phyloP scores from a whole-genome alignment of 192 early-diverging fungal species.

The Anaeromyces robustus region DNA sequence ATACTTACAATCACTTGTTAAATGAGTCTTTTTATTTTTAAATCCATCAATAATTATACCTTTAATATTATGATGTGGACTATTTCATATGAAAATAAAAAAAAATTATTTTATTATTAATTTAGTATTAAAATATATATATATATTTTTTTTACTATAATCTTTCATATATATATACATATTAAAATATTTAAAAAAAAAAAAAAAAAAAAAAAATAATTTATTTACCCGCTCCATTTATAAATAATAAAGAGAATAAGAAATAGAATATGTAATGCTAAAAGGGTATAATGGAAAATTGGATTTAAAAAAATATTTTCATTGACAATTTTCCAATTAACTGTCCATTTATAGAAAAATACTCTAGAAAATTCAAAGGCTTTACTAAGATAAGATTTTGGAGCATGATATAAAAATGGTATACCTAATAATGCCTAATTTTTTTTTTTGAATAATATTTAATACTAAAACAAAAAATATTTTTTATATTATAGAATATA shows the following conservation, averaged over 20 bases:
- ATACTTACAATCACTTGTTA: background rate
- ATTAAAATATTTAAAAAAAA: no score
- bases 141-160: no score
- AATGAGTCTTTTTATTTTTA: background rate
- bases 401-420: slow-evolving; percentile 39
- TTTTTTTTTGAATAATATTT: no score
- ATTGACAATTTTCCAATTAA: slow-evolving; percentile 82
- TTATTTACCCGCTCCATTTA: background rate
- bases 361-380: slow-evolving; percentile 80
- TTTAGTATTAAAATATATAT: no score
- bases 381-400: slow-evolving; percentile 46
- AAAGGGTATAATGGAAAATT: slow-evolving; percentile 35
- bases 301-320: slow-evolving; percentile 47
- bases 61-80: background rate
- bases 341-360: slow-evolving; percentile 86
- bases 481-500: no score
- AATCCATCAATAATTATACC: background rate
- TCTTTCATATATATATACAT: no score
- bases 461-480: no score
- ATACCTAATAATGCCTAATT: slow-evolving; percentile 32
- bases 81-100: background rate
- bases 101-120: no score
- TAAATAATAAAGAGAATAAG: slow-evolving; percentile 37
- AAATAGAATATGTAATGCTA: slow-evolving; percentile 40
- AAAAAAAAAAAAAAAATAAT: background rate